These are phyloP conservation scores for Macrolepiota fuliginosa DNA, from an alignment of 768 basidiomycete genomes.

Conservation along the genomic window DNA sequence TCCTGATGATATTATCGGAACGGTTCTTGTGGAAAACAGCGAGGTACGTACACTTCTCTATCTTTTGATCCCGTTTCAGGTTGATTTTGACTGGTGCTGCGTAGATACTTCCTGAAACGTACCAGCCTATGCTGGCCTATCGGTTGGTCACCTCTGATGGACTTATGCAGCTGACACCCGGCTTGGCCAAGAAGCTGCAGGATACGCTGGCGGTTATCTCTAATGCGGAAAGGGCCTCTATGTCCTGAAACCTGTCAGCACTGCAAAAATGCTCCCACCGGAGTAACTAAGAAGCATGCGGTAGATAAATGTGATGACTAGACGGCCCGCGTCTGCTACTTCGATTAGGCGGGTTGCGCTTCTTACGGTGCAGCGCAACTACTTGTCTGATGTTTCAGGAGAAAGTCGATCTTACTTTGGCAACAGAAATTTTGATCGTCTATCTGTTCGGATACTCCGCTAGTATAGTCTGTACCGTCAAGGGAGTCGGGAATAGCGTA, in stretches of 20 bases:
- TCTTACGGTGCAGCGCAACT: neutral
- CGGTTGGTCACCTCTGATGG: slow-evolving; percentile 78
- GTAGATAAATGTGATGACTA: neutral
- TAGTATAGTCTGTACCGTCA: too few species aligned
- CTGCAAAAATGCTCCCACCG: neutral
- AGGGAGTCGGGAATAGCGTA: too few species aligned
- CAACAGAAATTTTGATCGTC: neutral
- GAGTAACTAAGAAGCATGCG: neutral
- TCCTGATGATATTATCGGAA: slow-evolving; percentile 80
- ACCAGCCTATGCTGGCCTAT: slow-evolving; percentile 83
- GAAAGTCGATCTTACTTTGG: neutral
- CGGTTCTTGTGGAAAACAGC: slow-evolving; percentile 69
- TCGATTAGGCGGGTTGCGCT: neutral
- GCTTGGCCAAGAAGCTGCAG: slow-evolving; percentile 39
- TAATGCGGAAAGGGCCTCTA: neutral
- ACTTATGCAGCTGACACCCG: slow-evolving; percentile 63
- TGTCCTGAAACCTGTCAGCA: neutral
- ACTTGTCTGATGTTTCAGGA: neutral
- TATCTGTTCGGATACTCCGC: too few species aligned
- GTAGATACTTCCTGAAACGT: slow-evolving; percentile 69
- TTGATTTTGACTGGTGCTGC: slow-evolving; percentile 1
- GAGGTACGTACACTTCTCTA: slow-evolving; percentile 47
- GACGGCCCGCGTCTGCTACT: neutral
- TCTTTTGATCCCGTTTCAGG: neutral
- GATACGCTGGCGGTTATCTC: neutral